Evolutionary conservation across 2,329 filamentous ascomycete genomes (phyloP).

Genomic region (Colletotrichum brevisporum): DNA sequence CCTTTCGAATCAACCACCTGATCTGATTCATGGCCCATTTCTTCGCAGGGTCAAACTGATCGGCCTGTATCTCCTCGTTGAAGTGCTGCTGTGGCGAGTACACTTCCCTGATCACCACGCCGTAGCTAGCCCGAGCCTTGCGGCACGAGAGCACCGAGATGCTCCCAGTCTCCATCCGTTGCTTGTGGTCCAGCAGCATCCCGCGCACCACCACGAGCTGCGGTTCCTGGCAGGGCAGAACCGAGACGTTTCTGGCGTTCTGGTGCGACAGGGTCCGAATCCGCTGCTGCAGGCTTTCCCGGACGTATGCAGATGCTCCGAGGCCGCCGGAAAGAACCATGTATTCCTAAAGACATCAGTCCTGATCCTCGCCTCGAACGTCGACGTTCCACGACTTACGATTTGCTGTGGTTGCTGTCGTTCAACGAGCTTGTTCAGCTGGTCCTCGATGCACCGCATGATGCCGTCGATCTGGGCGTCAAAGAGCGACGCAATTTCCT

Average conservation of each 20-base stretch:
- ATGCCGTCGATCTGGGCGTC: conserved; percentile 55
- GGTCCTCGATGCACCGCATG: conserved; percentile 54
- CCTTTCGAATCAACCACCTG: conserved; percentile 58
- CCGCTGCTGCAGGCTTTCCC: conserved; percentile 56
- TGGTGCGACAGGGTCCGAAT: conserved; percentile 52
- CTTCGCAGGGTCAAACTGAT: conserved; percentile 51
- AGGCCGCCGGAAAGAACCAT: conserved; percentile 62
- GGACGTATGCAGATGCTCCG: conserved; percentile 62
- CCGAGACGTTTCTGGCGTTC: conserved; percentile 52
- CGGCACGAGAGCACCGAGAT: conserved; percentile 59
- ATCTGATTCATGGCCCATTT: conserved; percentile 58
- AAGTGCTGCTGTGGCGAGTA: conserved; percentile 55
- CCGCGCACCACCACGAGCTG: conserved; percentile 70
- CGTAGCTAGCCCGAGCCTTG: conserved; percentile 59
- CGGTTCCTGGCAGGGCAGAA: conserved; percentile 63
- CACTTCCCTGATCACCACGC: conserved; percentile 53
- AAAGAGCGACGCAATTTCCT: conserved; percentile 19
- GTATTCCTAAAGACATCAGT: conserved; percentile 49
- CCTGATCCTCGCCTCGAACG: conserved; percentile 22
- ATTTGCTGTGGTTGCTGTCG: conserved; percentile 52
- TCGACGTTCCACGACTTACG: conserved; percentile 44
- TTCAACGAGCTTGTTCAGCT: conserved; percentile 55
- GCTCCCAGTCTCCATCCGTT: conserved; percentile 58
- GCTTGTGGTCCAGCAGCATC: conserved; percentile 64
- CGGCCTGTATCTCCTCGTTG: conserved; percentile 52